These are phyloP conservation scores for Sporothrix curviconia DNA, from an alignment of 2,329 filamentous ascomycete species.

Conservation along the genomic window DNA sequence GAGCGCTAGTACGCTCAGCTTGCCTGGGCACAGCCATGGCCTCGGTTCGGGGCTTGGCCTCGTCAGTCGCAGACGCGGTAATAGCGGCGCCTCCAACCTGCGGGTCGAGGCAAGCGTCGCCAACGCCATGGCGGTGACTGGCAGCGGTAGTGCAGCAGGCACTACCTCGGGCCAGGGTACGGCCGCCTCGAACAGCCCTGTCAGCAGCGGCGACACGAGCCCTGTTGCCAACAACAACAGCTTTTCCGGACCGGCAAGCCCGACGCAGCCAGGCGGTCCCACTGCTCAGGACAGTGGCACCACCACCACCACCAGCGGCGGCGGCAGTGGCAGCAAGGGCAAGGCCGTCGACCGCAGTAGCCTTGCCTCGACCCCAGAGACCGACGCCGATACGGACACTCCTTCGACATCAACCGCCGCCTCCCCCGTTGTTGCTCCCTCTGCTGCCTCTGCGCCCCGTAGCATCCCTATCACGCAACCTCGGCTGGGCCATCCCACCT, in stretches of 20 bases:
- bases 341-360: slow-evolving; percentile 58
- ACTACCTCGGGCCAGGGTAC: neutral
- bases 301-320: slow-evolving; percentile 23
- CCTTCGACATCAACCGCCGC: slow-evolving; percentile 24
- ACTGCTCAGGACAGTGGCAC: neutral
- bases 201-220: slow-evolving; percentile 11
- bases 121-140: slow-evolving; percentile 34
- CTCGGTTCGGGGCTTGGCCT: slow-evolving; percentile 31
- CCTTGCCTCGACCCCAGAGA: slow-evolving; percentile 22
- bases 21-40: slow-evolving; percentile 58
- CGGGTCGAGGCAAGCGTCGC: slow-evolving; percentile 49
- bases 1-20: slow-evolving; percentile 58
- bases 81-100: slow-evolving; percentile 54
- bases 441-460: slow-evolving; percentile 30
- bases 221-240: neutral
- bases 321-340: slow-evolving; percentile 49
- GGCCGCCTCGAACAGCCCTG: neutral
- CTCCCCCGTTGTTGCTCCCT: neutral
- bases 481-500: slow-evolving; percentile 62
- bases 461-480: slow-evolving; percentile 45
- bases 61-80: slow-evolving; percentile 48
- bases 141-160: slow-evolving; percentile 8
- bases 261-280: neutral
- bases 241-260: neutral
- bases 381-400: slow-evolving; percentile 40